Evolutionary conservation across 2,329 filamentous ascomycete genomes (phyloP).

Genomic region (Aspergillus bombycis): DNA sequence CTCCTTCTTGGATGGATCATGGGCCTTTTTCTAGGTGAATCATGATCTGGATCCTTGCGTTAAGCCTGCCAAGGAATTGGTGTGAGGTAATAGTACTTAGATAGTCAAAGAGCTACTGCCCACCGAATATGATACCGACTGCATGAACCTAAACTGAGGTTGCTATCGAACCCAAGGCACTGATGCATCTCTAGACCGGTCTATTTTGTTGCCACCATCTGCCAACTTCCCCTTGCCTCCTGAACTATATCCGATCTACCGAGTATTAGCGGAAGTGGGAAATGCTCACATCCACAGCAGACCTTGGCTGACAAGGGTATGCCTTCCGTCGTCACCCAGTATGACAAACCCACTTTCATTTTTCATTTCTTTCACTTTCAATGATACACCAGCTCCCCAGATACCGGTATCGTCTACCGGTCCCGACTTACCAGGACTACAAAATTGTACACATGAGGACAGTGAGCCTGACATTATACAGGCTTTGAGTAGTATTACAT

Average conservation of each 20-base stretch:
- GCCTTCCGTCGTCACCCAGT: neutral
- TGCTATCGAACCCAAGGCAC: neutral
- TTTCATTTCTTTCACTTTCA: no score
- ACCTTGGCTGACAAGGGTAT: neutral
- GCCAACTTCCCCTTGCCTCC: neutral
- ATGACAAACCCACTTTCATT: neutral
- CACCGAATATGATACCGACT: neutral
- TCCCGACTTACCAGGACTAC: no score
- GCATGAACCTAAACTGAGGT: neutral
- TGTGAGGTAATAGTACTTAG: neutral
- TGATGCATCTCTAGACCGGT: conserved; percentile 4
- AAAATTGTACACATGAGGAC: neutral
- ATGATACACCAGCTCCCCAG: neutral
- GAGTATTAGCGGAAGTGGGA: neutral
- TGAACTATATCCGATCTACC: neutral
- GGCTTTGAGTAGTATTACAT: neutral
- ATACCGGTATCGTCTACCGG: neutral
- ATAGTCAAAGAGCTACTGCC: neutral
- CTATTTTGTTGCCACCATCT: neutral
- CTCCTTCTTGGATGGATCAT: neutral
- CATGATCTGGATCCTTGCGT: neutral
- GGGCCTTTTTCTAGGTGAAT: neutral
- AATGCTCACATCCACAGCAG: neutral
- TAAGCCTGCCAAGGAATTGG: neutral
- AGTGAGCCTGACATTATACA: neutral